Evolutionary conservation across 2,329 filamentous ascomycete genomes (phyloP), one percentile per base, ranked within the genome.

Genomic region (Penicillium janthinellum): DNA sequence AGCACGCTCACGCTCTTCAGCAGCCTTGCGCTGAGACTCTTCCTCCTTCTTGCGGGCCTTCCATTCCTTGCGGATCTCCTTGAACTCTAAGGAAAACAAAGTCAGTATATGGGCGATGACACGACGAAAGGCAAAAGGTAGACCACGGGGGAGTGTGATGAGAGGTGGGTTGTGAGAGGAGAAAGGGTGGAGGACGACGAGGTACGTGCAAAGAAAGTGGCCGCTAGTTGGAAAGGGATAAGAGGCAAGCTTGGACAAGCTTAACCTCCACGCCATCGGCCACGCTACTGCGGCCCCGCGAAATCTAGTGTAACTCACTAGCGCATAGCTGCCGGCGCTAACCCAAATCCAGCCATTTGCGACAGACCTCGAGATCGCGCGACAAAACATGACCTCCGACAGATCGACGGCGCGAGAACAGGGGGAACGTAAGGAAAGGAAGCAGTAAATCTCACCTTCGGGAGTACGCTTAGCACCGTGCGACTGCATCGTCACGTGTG

Each of bases 21-120:
- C 91, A 12, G 90, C 90, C 82, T 97, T 97, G 72, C 93, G 90
- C 69, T 87, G 84, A 54, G 89, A 89, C 67, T 98, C 94, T 70
- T 98, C 94, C 76, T 98, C 95, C 91, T 99, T 99, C 86, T 98
- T 98, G 72, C 95, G 92, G 41, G 91, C 91, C 82, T 98, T 99
- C 95, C 95, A 99, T 74, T 98, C 94, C 75, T 98, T 98, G 64
- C 95, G 90, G 61, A 98, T 97, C 73, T 99, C 95, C 76, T 99
- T 99, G 81, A 99, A 98, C 78, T 98, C 95, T 98, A 73, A 28
- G 11, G 66, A 62, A 62, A 61, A 68, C 14, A 64, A 62, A 64
- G 64, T 68, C 51, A 71, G 70, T 42, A 54, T 52, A 50, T 50
- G 38, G 28, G 58, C 55, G 50, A 42, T 28, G 12, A 44, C n/a